Evolutionary conservation across 352 stramenopile genomes (phyloP).

Genomic region (Phytophthora vignae): DNA sequence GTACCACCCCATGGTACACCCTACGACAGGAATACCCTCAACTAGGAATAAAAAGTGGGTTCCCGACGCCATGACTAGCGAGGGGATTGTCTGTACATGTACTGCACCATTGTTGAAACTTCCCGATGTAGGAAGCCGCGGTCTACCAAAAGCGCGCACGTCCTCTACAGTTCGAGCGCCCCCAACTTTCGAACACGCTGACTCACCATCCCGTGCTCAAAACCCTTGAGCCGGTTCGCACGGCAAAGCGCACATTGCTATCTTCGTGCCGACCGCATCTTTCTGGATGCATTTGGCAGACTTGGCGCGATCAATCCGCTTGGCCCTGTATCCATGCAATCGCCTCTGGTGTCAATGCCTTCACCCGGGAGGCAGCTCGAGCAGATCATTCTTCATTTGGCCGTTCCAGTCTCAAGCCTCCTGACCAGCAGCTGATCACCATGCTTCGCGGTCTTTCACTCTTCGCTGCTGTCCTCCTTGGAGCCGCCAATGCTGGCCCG

Average conservation of each 20-base stretch:
- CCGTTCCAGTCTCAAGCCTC: neutral
- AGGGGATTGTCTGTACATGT: too few species aligned
- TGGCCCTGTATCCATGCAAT: neutral
- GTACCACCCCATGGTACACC: too few species aligned
- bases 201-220: slow-evolving; percentile 20
- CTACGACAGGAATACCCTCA: too few species aligned
- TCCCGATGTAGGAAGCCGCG: too few species aligned
- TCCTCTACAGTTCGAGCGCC: neutral
- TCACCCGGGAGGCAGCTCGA: neutral
- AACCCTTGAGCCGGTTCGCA: slow-evolving; percentile 15
- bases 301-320: neutral
- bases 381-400: slow-evolving; percentile 21
- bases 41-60: too few species aligned
- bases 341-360: neutral
- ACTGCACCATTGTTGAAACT: too few species aligned
- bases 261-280: neutral
- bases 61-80: too few species aligned
- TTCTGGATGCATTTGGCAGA: neutral
- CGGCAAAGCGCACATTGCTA: slow-evolving; percentile 15
- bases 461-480: slow-evolving; percentile 20
- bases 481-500: slow-evolving; percentile 12
- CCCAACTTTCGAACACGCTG: neutral
- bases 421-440: neutral
- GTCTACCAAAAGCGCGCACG: too few species aligned
- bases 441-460: slow-evolving; percentile 29